Evolutionary conservation across 1,284 basidiomycete genomes (phyloP).

Genomic region (Cutaneotrichosporon sp.): DNA sequence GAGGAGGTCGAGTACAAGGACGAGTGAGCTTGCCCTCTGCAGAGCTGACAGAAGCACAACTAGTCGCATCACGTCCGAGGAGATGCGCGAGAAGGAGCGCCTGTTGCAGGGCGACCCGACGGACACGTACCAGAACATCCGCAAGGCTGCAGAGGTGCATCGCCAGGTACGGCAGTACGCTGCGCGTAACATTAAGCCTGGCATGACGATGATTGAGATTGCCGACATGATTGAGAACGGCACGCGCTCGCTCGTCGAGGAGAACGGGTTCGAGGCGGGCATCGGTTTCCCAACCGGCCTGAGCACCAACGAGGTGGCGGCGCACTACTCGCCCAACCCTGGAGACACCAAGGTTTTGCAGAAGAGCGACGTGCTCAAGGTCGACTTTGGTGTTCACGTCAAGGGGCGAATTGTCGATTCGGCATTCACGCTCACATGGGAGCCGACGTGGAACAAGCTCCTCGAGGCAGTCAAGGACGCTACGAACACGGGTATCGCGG

Average conservation of each 20-base stretch:
- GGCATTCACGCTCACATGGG: conserved; percentile 88
- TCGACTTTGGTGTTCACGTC: conserved; percentile 97
- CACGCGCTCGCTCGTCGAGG: conserved; percentile 85
- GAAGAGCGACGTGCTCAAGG: conserved; percentile 85
- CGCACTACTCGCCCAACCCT: conserved; percentile 95
- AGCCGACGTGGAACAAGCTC: conserved; percentile 84
- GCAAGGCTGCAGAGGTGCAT: conserved; percentile 93
- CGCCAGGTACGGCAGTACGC: conserved; percentile 83
- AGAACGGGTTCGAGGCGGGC: conserved; percentile 73
- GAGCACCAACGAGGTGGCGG: conserved; percentile 90
- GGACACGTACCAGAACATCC: conserved; percentile 81
- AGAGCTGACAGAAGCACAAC: conserved; percentile 61
- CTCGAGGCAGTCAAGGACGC: conserved; percentile 90
- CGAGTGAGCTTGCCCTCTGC: conserved; percentile 58
- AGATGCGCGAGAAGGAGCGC: conserved; percentile 80
- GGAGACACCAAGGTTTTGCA: conserved; percentile 86
- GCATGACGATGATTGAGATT: conserved; percentile 93
- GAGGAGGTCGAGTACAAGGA: conserved; percentile 89
- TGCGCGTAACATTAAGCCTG: conserved; percentile 79
- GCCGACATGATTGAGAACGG: conserved; percentile 91
- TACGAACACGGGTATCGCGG: conserved; percentile 84
- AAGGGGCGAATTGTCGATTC: conserved; percentile 92
- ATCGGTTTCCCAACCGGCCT: conserved; percentile 97
- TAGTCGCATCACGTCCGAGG: conserved; percentile 85
- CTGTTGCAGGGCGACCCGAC: conserved; percentile 74